Base-by-base conservation (phyloP, 495 filamentous ascomycete genomes). In the Aspergillus affinis region DNA sequence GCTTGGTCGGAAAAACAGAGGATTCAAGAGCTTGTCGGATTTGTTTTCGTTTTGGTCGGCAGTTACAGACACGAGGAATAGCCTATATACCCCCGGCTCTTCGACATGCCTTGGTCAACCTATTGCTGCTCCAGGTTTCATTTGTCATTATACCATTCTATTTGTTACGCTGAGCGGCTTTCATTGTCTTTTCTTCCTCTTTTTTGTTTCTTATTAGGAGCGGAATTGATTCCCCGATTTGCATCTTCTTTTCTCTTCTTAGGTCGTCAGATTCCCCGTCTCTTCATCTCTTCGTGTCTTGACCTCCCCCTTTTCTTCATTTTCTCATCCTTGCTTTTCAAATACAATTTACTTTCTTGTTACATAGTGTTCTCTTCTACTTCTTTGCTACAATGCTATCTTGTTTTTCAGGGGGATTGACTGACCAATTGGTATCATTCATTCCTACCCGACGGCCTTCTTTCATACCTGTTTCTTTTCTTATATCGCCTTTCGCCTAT, bases 161-260 rank as follows among this genome's bases (percentile, higher is more conserved):
- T 51, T 54, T 57, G 32, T 49, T 49, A 23, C 49, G 49, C 45
- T 62, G 60, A 62, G 60, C 60, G 60, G 44, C 29, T 58, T 66
- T 57, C 41, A 26, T 57, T 57, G 48, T 56, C 51, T 51, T 55
- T 52, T 61, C 32, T 48, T 30, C 47, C 44, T 50, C 44, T 46
- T 41, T 59, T 57, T 54, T 63, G 44, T 50, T 26, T 48, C 45
- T 30, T 21, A 2, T 20, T 51, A 58, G 12, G 47, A 51, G 55
- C 19, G 29, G 45, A 51, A 48, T 51, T 41, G 55, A 58, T 58
- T 58, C 55, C 55, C 55, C 30, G 26, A 26, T 21, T 18, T 65
- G 60, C 60, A 55, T 53, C 65, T 55, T 64, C 48, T 63, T 58
- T 69, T 64, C 53, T 55, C 53, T 55, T 41, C 36, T 21, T 49